Evolutionary conservation across 2,329 filamentous ascomycete genomes (phyloP).

Genomic region (Paradendryphiella salina): DNA sequence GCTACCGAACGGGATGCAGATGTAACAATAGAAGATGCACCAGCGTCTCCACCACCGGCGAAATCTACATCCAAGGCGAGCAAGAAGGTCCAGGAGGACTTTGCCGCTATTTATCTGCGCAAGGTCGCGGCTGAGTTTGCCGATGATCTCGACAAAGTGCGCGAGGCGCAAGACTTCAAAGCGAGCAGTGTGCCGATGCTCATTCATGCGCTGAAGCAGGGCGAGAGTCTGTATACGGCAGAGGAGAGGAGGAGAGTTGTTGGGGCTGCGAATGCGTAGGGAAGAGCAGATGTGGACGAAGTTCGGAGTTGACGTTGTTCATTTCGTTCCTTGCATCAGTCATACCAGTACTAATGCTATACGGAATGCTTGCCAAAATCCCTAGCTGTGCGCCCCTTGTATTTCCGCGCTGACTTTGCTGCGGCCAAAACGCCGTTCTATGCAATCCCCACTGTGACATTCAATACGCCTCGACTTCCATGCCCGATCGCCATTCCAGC

Average conservation of each 20-base stretch:
- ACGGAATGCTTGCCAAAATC: no score
- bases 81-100: constrained; percentile 44
- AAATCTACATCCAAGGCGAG: constrained; percentile 5
- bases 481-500: constrained; percentile 75
- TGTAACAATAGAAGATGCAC: constrained; percentile 24
- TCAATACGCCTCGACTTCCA: constrained; percentile 33
- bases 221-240: constrained; percentile 62
- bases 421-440: constrained; percentile 7
- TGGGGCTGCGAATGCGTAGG: constrained; percentile 18
- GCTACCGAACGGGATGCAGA: constrained; percentile 17
- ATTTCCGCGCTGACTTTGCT: not conserved
- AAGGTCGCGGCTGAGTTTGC: constrained; percentile 70
- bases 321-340: not conserved
- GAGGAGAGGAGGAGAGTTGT: constrained; percentile 55
- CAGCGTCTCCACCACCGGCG: constrained; percentile 7
- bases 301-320: constrained; percentile 12
- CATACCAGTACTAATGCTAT: no score
- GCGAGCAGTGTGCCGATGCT: constrained; percentile 64
- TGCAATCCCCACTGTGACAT: not conserved
- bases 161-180: constrained; percentile 71
- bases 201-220: constrained; percentile 69
- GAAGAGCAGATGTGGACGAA: constrained; percentile 15
- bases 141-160: constrained; percentile 72
- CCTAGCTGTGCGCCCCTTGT: no score
- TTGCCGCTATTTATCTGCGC: constrained; percentile 70